Evolutionary conservation across 805 yeast species (phyloP).

Genomic region (Teunomyces kruisii): DNA sequence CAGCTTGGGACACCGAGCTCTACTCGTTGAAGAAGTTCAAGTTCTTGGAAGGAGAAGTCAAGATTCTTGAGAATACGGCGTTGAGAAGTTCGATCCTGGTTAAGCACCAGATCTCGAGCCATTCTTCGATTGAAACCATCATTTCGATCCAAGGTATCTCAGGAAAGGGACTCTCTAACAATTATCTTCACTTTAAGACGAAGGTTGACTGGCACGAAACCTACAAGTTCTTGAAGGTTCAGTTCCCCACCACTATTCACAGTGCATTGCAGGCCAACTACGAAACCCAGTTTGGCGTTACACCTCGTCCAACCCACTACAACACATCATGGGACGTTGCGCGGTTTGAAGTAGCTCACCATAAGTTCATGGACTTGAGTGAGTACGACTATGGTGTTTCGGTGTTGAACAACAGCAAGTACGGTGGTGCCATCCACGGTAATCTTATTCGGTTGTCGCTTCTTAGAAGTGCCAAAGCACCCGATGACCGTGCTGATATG

Average conservation of each 20-base stretch:
- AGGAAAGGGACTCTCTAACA: constrained; percentile 40
- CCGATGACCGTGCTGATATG: constrained; percentile 94
- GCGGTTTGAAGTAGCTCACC: constrained; percentile 93
- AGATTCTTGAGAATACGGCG: constrained; percentile 50
- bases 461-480: constrained; percentile 88
- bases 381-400: constrained; percentile 87
- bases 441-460: constrained; percentile 83
- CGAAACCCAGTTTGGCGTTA: constrained; percentile 92
- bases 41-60: constrained; percentile 44
- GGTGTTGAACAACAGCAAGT: constrained; percentile 78
- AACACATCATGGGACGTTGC: constrained; percentile 97
- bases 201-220: constrained; percentile 84
- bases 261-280: constrained; percentile 72
- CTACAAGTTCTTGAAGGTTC: constrained; percentile 87
- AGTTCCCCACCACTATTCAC: constrained; percentile 85
- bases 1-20: constrained; percentile 97
- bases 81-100: constrained; percentile 64
- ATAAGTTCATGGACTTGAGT: constrained; percentile 88
- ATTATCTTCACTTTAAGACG: constrained; percentile 36
- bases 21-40: constrained; percentile 74
- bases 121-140: constrained; percentile 60
- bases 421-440: constrained; percentile 94
- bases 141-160: constrained; percentile 68
- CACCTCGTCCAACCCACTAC: constrained; percentile 89
- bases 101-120: constrained; percentile 55